Base-by-base conservation (phyloP, 2,329 filamentous ascomycete species). In the Mycosphaerella sp. region DNA sequence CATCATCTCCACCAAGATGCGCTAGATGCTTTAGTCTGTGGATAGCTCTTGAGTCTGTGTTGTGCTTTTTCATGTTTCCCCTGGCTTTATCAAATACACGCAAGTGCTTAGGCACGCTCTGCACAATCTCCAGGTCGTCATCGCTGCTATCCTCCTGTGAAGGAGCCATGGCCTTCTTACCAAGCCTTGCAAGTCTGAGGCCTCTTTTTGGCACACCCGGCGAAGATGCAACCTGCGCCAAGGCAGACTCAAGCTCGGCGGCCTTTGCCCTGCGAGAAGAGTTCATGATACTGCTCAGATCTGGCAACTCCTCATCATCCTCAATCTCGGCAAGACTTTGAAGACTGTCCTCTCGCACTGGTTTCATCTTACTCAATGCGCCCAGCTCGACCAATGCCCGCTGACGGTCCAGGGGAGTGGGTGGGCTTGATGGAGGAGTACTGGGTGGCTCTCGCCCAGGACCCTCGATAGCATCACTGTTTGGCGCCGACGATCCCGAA, bases 51-150 rank as follows among this genome's bases (percentile, higher is more conserved):
- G 64, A 68, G 32, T 68, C 67, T 5, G 59, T 57, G 23, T 50
- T 43, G n/a, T 54, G 50, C 50, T 55, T 51, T 39, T 56, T 58
- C 41, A 61, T 60, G 11, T 49, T 48, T 9, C 59, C 59, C 21
- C 59, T 60, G 31, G 76, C 73, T 41, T 74, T 71, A n/a, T 70
- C 64, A 50, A 72, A 71, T 4, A 63, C 58, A 21, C 58, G 58
- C 10, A 68, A 51, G 58, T 64, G 58, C 49, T 48, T 51, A 50
- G 63, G 59, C 53, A 67, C 21, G 69, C 72, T 53, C 9, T 65
- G 74, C n/a, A 80, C 63, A 12, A 93, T 82, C 61, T 89, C 82
- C 8, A 92, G 74, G 43, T 85, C 80, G 53, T 80, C 79, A 43
- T 84, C 84, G 8, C 64, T 60, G 55, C 57, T 62, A 23, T 61